These are phyloP conservation scores for Sugiyamaella pinicola DNA, from an alignment of 1,139 yeast genomes.

Conservation along the genomic window DNA sequence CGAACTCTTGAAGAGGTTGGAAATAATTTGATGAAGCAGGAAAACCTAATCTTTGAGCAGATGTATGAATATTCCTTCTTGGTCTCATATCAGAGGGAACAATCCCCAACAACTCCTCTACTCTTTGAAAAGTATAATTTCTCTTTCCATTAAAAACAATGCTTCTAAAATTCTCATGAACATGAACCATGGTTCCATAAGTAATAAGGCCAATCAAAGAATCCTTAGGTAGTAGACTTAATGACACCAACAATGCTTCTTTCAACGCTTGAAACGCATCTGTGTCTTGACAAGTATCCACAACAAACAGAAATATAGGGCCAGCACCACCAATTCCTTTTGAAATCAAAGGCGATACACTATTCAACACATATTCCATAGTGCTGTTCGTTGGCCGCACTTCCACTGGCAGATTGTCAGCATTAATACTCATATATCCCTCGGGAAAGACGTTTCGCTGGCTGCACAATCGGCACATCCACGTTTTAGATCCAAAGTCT, in stretches of 20 bases:
- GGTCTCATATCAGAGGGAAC: slow-evolving; percentile 46
- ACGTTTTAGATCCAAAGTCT: slow-evolving; percentile 49
- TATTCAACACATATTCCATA: slow-evolving; percentile 58
- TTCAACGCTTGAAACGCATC: slow-evolving; percentile 56
- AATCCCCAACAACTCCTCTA: slow-evolving; percentile 58
- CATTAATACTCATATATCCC: slow-evolving; percentile 30
- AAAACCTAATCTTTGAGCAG: not conserved
- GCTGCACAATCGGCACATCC: slow-evolving; percentile 69
- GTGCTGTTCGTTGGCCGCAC: slow-evolving; percentile 51
- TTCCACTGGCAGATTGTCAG: slow-evolving; percentile 38
- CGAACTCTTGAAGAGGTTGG: slow-evolving; percentile 48
- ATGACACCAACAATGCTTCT: slow-evolving; percentile 55
- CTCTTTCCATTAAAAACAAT: slow-evolving; percentile 63
- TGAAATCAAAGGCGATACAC: slow-evolving; percentile 30
- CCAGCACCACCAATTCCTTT: slow-evolving; percentile 31
- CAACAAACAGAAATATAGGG: slow-evolving; percentile 60
- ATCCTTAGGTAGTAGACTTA: slow-evolving; percentile 62
- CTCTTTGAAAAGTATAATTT: slow-evolving; percentile 53
- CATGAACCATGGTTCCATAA: slow-evolving; percentile 64
- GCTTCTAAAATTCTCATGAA: slow-evolving; percentile 54
- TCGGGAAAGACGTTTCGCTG: slow-evolving; percentile 56
- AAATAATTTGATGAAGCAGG: slow-evolving; percentile 34
- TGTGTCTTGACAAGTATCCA: slow-evolving; percentile 63
- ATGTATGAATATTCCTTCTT: slow-evolving; percentile 3
- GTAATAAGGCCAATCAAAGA: slow-evolving; percentile 53